Percentiles rank a stretch among this genome's conserved stretches.
Conservation (phyloP, 225 moss, liverwort and hornwort genomes). For the Ulota crispa region DNA sequence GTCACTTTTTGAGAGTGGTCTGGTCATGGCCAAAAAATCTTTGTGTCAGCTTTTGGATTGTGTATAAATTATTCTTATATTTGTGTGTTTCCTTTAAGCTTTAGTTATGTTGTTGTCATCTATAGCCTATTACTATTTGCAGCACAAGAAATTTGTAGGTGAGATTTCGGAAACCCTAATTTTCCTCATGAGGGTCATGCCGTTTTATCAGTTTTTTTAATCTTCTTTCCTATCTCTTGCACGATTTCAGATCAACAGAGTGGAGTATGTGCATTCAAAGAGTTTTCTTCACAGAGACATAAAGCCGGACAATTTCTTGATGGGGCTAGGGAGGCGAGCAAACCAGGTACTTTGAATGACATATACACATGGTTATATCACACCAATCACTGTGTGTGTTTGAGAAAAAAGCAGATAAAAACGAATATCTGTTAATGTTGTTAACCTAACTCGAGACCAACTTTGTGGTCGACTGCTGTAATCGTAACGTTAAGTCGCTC, state of each 20-base stretch:
- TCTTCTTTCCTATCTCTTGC: background rate
- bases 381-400: background rate
- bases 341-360: conserved; percentile 35
- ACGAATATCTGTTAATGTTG: too few species aligned
- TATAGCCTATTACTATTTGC: background rate
- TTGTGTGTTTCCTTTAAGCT: background rate
- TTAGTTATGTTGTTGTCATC: background rate
- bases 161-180: conserved; percentile 1
- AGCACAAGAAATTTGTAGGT: background rate
- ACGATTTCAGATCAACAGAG: conserved; percentile 45
- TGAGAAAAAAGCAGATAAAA: too few species aligned
- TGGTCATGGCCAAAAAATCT: background rate
- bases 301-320: conserved; percentile 61
- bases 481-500: background rate
- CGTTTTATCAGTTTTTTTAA: background rate
- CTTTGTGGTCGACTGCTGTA: background rate
- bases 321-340: conserved; percentile 49
- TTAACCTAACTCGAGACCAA: background rate
- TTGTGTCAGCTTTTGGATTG: background rate
- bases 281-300: conserved; percentile 56
- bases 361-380: background rate
- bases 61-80: background rate
- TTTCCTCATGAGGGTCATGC: background rate
- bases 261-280: conserved; percentile 58
- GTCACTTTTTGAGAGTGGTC: background rate